Conservation (phyloP, 129 eudicot species). For the Silybum marianum region DNA sequence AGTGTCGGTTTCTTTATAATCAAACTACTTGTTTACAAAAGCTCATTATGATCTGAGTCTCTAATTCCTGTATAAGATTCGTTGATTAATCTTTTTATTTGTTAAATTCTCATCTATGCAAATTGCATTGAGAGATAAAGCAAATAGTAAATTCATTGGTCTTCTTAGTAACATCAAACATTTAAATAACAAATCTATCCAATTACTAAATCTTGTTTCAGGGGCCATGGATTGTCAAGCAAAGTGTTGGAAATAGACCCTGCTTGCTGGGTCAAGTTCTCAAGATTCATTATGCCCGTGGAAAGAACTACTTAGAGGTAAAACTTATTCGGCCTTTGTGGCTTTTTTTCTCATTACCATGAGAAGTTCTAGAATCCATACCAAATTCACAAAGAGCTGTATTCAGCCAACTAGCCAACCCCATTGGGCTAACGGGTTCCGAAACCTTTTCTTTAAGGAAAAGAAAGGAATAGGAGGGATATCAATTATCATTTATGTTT, state of each 20-base stretch:
- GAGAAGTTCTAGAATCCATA: background rate
- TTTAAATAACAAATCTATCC: background rate
- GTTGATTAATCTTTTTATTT: background rate
- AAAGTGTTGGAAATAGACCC: constrained; percentile 68
- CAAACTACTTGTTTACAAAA: background rate
- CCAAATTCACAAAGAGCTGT: background rate
- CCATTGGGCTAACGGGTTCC: background rate
- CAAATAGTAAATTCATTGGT: background rate
- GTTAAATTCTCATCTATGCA: constrained; percentile 3
- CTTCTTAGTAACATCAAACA: background rate
- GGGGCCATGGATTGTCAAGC: constrained; percentile 75
- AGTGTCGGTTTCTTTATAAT: background rate
- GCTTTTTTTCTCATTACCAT: too few relatives aligned
- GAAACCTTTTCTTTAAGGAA: background rate
- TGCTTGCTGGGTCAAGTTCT: constrained; percentile 61
- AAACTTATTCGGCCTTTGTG: background rate
- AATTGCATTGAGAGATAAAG: background rate
- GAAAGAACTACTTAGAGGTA: constrained; percentile 71
- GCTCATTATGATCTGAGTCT: background rate
- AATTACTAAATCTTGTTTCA: constrained; percentile 3
- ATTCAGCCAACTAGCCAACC: background rate
- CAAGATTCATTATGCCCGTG: constrained; percentile 51
- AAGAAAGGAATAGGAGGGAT: too few relatives aligned
- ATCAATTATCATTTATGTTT: background rate
- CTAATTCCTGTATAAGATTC: background rate